phyloP scores from a whole-genome alignment of 106 monocot genomes.

The Apostasia ramifera region DNA sequence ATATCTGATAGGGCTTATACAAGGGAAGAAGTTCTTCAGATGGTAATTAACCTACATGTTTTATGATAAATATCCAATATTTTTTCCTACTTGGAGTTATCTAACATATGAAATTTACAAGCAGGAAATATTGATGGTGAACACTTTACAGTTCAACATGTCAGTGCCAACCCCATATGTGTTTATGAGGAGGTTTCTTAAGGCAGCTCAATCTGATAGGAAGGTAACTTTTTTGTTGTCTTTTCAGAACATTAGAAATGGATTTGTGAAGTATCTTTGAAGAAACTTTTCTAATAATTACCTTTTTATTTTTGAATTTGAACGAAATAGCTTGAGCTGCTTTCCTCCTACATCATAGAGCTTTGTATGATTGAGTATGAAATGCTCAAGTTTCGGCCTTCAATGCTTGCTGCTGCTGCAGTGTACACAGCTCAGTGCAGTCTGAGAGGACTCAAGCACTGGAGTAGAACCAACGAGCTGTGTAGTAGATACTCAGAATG shows the following conservation, averaged over 20 bases:
- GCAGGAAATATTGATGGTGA: conserved; percentile 73
- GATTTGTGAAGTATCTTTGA: no score
- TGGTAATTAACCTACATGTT: conserved; percentile 33
- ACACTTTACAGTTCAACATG: conserved; percentile 80
- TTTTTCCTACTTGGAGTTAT: no score
- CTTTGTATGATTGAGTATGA: conserved; percentile 56
- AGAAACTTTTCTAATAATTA: background rate
- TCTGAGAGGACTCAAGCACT: conserved; percentile 38
- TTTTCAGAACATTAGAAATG: no score
- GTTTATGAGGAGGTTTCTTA: conserved; percentile 90
- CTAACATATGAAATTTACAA: background rate
- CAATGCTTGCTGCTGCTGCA: conserved; percentile 67
- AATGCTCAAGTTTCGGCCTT: conserved; percentile 73
- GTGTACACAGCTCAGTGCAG: conserved; percentile 71
- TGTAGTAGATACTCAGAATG: conserved; percentile 61
- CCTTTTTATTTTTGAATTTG: background rate
- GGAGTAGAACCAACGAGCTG: conserved; percentile 59
- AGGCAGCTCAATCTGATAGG: conserved; percentile 73
- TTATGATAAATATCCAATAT: no score
- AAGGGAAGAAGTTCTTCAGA: conserved; percentile 64
- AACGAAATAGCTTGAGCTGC: conserved; percentile 34
- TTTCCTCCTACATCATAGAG: conserved; percentile 60
- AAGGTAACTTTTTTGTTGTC: conserved; percentile 25
- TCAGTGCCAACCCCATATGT: conserved; percentile 85
- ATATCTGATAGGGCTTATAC: conserved; percentile 85